Evolutionary conservation across 192 early-diverging fungal genomes (phyloP).

Genomic region (Coemansia sp.): DNA sequence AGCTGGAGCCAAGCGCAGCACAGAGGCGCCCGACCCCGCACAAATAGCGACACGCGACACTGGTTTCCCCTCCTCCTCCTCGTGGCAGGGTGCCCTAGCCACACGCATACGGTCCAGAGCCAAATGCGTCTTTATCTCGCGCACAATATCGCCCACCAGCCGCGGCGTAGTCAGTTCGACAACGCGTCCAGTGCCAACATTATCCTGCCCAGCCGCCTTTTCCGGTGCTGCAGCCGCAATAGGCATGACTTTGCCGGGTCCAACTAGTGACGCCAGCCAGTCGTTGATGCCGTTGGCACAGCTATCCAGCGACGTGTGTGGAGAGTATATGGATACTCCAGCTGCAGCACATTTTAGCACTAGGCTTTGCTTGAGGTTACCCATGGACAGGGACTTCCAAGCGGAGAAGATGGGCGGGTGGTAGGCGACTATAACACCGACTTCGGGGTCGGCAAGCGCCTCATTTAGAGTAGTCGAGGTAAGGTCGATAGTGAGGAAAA

Average conservation of each 20-base stretch:
- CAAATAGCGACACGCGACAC: conserved; percentile 86
- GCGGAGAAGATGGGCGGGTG: conserved; percentile 91
- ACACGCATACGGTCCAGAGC: conserved; percentile 73
- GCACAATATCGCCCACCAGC: conserved; percentile 24
- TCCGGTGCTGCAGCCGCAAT: conserved; percentile 41
- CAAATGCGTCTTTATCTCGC: conserved; percentile 54
- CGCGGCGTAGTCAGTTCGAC: conserved; percentile 32
- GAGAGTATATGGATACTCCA: conserved; percentile 86
- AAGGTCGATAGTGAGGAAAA: conserved; percentile 94
- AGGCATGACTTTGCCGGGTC: conserved; percentile 24
- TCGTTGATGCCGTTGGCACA: conserved; percentile 83
- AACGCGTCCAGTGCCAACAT: conserved; percentile 37
- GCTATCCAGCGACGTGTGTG: conserved; percentile 90
- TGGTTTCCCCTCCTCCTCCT: conserved; percentile 23
- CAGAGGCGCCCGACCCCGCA: conserved; percentile 83
- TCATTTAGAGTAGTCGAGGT: conserved; percentile 77
- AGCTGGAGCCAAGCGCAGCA: conserved; percentile 54
- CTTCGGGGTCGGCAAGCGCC: conserved; percentile 68
- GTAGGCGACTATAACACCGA: conserved; percentile 91
- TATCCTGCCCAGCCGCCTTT: conserved; percentile 40
- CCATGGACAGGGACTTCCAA: conserved; percentile 75
- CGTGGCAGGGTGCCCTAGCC: conserved; percentile 64
- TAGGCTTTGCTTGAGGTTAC: conserved; percentile 80
- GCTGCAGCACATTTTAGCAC: conserved; percentile 80
- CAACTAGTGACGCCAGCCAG: conserved; percentile 76